Conservation (phyloP, 2,329 filamentous ascomycete species). For the Didymella pomorum region DNA sequence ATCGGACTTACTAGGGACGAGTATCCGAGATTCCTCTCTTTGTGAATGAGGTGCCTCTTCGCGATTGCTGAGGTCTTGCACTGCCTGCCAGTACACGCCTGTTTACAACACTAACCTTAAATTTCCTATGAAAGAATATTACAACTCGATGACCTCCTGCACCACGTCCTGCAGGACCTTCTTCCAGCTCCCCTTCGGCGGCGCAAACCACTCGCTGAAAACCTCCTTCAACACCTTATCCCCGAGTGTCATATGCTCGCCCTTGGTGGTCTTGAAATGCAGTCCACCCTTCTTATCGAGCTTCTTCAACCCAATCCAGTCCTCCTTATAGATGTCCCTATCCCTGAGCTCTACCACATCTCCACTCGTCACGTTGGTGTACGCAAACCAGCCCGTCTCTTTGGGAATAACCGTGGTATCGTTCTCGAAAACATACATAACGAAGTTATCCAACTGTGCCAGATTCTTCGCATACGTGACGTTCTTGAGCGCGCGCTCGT, state of each 20-base stretch:
- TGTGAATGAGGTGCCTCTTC: not conserved
- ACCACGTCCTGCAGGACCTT: slow-evolving; percentile 8
- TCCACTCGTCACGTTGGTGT: slow-evolving; percentile 70
- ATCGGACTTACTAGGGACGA: not conserved
- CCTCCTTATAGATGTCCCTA: slow-evolving; percentile 79
- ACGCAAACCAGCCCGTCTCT: slow-evolving; percentile 89
- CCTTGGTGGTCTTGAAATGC: slow-evolving; percentile 75
- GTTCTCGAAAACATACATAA: slow-evolving; percentile 88
- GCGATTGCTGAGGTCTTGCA: not conserved
- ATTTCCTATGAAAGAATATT: not conserved
- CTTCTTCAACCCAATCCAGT: slow-evolving; percentile 87
- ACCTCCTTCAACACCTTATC: slow-evolving; percentile 71
- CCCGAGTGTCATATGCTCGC: slow-evolving; percentile 82
- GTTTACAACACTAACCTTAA: not conserved
- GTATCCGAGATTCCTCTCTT: not conserved
- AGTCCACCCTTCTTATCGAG: slow-evolving; percentile 82
- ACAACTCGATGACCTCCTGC: slow-evolving; percentile 43
- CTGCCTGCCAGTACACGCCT: not conserved
- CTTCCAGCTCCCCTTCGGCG: slow-evolving; percentile 30
- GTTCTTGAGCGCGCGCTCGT: slow-evolving; percentile 82
- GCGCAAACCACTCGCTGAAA: slow-evolving; percentile 73
- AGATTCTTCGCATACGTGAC: slow-evolving; percentile 75
- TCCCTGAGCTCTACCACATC: slow-evolving; percentile 73
- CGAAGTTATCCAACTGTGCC: slow-evolving; percentile 74
- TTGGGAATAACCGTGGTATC: slow-evolving; percentile 89